phyloP scores from a whole-genome alignment of 2,329 filamentous ascomycete genomes.

The Davidsoniella virescens region DNA sequence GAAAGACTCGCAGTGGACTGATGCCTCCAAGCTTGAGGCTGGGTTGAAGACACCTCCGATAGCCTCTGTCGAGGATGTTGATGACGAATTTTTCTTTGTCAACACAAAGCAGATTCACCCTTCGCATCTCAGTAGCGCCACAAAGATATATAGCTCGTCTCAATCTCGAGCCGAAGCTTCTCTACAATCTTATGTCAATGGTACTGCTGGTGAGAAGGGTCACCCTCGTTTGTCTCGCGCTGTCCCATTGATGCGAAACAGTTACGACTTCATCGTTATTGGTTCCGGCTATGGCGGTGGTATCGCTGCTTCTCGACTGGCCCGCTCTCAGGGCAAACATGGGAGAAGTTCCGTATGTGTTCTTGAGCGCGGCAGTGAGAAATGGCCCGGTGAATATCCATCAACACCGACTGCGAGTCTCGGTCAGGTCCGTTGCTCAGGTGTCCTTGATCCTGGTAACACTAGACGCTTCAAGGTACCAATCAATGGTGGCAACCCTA shows the following conservation, averaged over 20 bases:
- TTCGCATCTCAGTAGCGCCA: conserved; percentile 6
- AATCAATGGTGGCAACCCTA: conserved; percentile 35
- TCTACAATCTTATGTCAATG: conserved; percentile 10
- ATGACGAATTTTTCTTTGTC: conserved; percentile 6
- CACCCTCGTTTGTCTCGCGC: conserved; percentile 33
- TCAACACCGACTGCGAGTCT: conserved; percentile 28
- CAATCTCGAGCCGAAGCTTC: conserved; percentile 11
- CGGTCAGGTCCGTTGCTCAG: conserved; percentile 39
- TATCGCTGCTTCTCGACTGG: conserved; percentile 49
- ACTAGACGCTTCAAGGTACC: conserved; percentile 22
- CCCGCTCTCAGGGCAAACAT: conserved; percentile 25
- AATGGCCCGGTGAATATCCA: conserved; percentile 51
- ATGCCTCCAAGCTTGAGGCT: not conserved
- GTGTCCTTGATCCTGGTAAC: conserved; percentile 30
- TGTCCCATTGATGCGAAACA: conserved; percentile 37
- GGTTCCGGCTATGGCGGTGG: conserved; percentile 54
- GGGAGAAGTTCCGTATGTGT: conserved; percentile 40
- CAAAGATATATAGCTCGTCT: conserved; percentile 8
- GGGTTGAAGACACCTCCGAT: not conserved
- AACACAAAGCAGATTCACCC: conserved; percentile 4
- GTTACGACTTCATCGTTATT: conserved; percentile 51
- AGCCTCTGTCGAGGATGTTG: conserved; percentile 4
- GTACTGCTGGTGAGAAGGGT: conserved; percentile 5
- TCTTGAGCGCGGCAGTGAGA: conserved; percentile 47
- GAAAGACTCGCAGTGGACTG: not conserved